These are phyloP conservation scores for Colletotrichum tropicale DNA, from an alignment of 2,329 filamentous ascomycete species.

Conservation along the genomic window DNA sequence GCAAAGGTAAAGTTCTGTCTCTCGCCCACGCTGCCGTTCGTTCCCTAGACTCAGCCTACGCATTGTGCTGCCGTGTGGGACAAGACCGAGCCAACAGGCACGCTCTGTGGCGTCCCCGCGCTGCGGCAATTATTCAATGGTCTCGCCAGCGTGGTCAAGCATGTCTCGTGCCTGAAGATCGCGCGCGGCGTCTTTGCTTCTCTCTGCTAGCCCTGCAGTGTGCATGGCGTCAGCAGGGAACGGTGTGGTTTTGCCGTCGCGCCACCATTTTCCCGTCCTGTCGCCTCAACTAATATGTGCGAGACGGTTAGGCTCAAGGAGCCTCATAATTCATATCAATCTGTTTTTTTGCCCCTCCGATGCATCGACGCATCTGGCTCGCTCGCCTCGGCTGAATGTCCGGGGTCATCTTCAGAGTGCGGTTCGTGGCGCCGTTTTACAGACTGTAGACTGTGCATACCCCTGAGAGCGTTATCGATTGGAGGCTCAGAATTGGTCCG, in stretches of 20 bases:
- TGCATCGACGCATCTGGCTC: not conserved
- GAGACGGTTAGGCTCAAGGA: not conserved
- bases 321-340: not conserved
- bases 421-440: not conserved
- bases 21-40: not conserved
- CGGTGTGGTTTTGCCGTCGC: not conserved
- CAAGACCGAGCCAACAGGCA: not conserved
- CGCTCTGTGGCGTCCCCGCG: not conserved
- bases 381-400: not conserved
- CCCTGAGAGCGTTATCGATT: not conserved
- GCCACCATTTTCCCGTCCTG: not conserved
- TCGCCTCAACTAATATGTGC: not conserved
- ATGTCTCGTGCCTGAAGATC: constrained; percentile 13
- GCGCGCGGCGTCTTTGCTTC: not conserved
- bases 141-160: not conserved
- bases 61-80: not conserved
- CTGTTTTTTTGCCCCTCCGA: not conserved
- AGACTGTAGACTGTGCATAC: not conserved
- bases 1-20: not conserved
- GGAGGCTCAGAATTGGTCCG: not conserved
- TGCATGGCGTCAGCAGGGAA: not conserved
- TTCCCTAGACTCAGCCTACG: not conserved
- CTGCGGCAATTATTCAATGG: not conserved
- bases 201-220: not conserved
- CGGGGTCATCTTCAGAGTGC: not conserved